Conservation (phyloP, 352 stramenopile genomes). For the Globisporangium apiculatum region DNA sequence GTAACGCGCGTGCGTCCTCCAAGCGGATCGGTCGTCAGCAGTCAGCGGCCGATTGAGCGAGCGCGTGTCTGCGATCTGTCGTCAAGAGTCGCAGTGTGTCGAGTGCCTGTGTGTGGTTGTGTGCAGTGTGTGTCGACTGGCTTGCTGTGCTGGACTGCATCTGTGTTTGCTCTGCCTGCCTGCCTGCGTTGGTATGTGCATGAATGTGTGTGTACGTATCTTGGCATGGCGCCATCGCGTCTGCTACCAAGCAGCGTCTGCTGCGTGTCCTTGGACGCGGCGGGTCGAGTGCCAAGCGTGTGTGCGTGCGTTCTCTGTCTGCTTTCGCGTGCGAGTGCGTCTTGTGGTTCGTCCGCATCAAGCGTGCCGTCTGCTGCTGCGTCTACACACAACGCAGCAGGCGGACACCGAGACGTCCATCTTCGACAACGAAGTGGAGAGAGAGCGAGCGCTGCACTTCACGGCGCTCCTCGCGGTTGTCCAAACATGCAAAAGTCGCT, state of each 20-base stretch:
- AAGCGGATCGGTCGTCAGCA: no score
- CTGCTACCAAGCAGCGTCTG: no score
- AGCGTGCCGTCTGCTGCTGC: no score
- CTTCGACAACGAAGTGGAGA: slow-evolving; percentile 7
- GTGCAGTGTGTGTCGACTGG: no score
- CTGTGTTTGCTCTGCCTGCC: no score
- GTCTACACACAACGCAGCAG: no score
- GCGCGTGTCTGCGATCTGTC: no score
- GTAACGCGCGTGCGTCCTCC: neutral
- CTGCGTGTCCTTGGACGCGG: slow-evolving; percentile 1
- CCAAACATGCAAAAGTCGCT: slow-evolving; percentile 90
- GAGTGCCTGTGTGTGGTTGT: no score
- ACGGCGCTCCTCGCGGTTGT: slow-evolving; percentile 13
- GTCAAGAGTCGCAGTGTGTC: no score
- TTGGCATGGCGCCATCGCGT: no score
- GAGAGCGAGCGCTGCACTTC: neutral
- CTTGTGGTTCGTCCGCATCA: neutral
- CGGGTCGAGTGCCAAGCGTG: slow-evolving; percentile 1
- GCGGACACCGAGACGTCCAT: neutral
- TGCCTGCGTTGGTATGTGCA: neutral
- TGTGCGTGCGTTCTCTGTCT: slow-evolving; percentile 5
- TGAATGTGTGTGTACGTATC: neutral
- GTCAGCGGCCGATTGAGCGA: no score
- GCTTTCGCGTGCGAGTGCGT: slow-evolving; percentile 15
- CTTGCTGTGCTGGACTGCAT: no score